Conservation (phyloP, 2,329 filamentous ascomycete genomes). For the Pezicula radicicola region DNA sequence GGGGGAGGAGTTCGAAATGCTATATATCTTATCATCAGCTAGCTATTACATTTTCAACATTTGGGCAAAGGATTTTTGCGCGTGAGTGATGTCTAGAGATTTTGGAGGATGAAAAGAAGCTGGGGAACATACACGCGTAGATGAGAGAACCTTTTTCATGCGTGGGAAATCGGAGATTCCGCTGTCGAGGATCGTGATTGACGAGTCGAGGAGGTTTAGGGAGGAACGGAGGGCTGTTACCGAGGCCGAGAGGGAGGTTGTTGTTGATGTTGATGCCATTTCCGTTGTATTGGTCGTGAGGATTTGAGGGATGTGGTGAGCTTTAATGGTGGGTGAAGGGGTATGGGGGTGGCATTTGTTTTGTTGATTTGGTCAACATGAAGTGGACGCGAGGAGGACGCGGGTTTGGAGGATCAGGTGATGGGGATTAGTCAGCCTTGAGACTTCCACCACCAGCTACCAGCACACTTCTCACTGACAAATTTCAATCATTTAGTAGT, state of each 20-base stretch:
- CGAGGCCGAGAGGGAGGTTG: constrained; percentile 29
- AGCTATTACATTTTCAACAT: not conserved
- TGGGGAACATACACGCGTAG: constrained; percentile 31
- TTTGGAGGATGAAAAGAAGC: no score
- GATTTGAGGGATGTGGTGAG: no score
- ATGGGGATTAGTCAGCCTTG: no score
- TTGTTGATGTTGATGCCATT: constrained; percentile 5
- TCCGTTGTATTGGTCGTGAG: no score
- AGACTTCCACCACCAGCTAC: no score
- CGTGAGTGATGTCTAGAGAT: not conserved
- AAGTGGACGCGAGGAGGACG: no score
- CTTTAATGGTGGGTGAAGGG: no score
- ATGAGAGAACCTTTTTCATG: constrained; percentile 30
- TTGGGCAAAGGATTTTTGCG: not conserved
- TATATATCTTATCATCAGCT: constrained; percentile 26
- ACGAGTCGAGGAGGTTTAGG: constrained; percentile 32
- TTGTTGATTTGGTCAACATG: no score
- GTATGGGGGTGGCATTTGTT: no score
- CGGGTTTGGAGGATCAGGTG: no score
- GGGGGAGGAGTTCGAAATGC: constrained; percentile 73
- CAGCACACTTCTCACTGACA: no score
- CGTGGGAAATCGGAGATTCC: constrained; percentile 31
- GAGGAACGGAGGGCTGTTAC: constrained; percentile 34
- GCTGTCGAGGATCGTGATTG: constrained; percentile 22
- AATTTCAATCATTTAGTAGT: no score